Evolutionary conservation across 306 rosid species (phyloP), one percentile per base, ranked within the genome.

Genomic region (Boehmeria nivea): DNA sequence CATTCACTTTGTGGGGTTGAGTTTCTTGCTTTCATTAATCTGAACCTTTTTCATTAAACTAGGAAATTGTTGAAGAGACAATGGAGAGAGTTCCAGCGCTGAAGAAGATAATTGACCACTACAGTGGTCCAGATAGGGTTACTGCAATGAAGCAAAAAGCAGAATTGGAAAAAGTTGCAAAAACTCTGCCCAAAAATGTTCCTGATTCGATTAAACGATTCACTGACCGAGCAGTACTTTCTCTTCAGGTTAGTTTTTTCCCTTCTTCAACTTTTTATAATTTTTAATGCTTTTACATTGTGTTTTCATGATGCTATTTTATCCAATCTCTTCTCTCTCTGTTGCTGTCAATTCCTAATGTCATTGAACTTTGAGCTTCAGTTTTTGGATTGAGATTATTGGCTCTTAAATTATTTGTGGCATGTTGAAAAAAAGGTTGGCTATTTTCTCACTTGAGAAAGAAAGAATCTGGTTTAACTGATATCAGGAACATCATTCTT

Each of bases 131-230:
- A 1, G 87, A 87, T 73, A 80, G 83, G 76, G 88, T 84, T 43
- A 91, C 98, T 54, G 98, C 95, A 56, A 91, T 74, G 85, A 62
- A 71, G 67, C 98, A 84, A 61, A 73, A 78, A 37, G 65, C 72
- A 71, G 94, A 91, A 71, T 70, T 91, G 60, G 93, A 91, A 68
- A 80, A 94, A 60, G 95, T 87, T 66, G 88, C 96, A n/a, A 82
- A 75, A 54, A 82, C 82, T 57, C 82, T 87, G 53, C 93, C 98
- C 9, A 52, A 37, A 73, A 84, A 70, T 43, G 79, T 81, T 9
- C 87, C 96, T 45, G 70, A 79, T 74, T 87, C 98, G 28, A 77
- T 91, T 53, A 84, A 80, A 75, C 74, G 43, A 57, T 91, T 91
- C 67, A 63, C 98, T 50, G 71, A 91, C 57, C 94, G 82, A 17